Evolutionary conservation across 2,329 filamentous ascomycete species (phyloP), one percentile per base, ranked within the genome.

Genomic region (Paramyrothecium roridum): DNA sequence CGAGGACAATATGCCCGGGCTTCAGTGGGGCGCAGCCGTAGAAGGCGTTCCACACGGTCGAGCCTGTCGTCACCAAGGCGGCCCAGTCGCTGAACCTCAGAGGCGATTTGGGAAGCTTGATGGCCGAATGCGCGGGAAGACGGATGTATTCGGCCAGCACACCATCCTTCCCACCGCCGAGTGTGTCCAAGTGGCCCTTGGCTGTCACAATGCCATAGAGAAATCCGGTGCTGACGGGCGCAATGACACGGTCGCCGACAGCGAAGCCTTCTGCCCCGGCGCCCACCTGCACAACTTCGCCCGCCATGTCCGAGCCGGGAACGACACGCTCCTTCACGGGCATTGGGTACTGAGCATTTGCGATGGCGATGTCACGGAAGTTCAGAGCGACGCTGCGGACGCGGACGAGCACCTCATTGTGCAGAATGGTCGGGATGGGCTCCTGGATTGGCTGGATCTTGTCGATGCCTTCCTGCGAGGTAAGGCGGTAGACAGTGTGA

Each of bases 21-120:
- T 69, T 73, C 56, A 77, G 62, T 2, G 72, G 67, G 1, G 63
- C 56, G 63, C 71, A 72, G 6, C 73, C 73, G 61, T 76, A 78
- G 51, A 82, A 69, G 4, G 73, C 68, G 65, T 75, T 79, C 76
- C 78, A 82, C 3, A 73, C 78, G 8, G 78, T 81, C 3, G 67
- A 63, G 3, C 76, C 78, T 48, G 79, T 76, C 11, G 74, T 74
- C 11, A 76, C 58, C 8, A 76, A 69, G 17, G 67, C 63, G 0
- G 75, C 73, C 61, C 74, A 71, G 54, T 75, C 70, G 3, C 59
- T 61, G 46, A 63, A 73, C 49, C 57, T 67, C 48, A 71, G 67
- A 1, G 62, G 63, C 55, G 75, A 59, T 21, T 57, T 57, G 1
- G 78, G 76, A 0, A 76, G 67, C 50, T 68, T 70, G 19, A 80